phyloP scores from a whole-genome alignment of 768 basidiomycete genomes.

The Tulasnella sp. region DNA sequence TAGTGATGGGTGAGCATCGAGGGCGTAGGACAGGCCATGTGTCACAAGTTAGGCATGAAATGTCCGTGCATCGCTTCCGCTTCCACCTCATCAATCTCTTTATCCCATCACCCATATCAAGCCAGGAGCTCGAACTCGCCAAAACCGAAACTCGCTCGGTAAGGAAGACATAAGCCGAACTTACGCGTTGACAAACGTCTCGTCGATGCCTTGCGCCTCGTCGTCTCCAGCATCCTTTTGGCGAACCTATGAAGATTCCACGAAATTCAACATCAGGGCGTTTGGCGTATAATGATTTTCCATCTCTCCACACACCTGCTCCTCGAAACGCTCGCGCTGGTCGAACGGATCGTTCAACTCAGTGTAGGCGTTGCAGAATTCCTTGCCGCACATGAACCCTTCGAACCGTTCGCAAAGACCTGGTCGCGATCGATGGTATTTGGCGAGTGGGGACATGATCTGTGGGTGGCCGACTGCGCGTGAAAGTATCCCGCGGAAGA shows the following conservation, averaged over 20 bases:
- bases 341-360: slow-evolving; percentile 99
- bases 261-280: background rate
- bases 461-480: slow-evolving; percentile 88
- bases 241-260: slow-evolving; percentile 49
- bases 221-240: slow-evolving; percentile 98
- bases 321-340: slow-evolving; percentile 90
- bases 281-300: background rate
- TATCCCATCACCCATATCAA: no score
- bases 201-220: slow-evolving; percentile 94
- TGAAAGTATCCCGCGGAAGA: background rate
- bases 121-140: background rate
- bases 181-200: slow-evolving; percentile 90
- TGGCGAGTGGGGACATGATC: slow-evolving; percentile 98
- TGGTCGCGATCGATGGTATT: slow-evolving; percentile 93
- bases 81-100: no score
- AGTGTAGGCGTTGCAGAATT: slow-evolving; percentile 98
- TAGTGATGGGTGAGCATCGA: no score
- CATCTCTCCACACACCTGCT: slow-evolving; percentile 53
- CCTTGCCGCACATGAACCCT: slow-evolving; percentile 95
- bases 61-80: no score
- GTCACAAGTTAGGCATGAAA: no score
- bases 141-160: background rate
- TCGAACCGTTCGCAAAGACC: slow-evolving; percentile 99
- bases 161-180: slow-evolving; percentile 25
- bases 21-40: no score